A percentile compares a stretch with the other conserved stretches of the same genome.
phyloP scores from a whole-genome alignment of 1,139 yeast species.

The Lodderomyces oxycetoniae region DNA sequence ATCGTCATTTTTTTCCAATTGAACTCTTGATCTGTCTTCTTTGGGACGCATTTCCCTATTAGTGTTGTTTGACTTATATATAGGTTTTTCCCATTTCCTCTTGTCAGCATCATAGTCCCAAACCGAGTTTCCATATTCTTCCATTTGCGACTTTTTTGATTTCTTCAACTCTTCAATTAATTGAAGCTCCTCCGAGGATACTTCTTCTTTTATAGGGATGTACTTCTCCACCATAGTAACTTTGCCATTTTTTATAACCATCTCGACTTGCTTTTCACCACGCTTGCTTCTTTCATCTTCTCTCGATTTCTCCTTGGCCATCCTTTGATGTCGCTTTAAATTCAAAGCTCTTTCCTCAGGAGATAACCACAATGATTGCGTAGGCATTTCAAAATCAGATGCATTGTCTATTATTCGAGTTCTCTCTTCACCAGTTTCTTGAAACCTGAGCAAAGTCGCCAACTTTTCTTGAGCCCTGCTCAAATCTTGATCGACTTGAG shows the following conservation, averaged over 20 bases:
- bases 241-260: constrained; percentile 79
- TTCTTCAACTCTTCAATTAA: constrained; percentile 25
- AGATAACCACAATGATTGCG: constrained; percentile 72
- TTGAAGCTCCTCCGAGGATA: constrained; percentile 24
- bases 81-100: constrained; percentile 49
- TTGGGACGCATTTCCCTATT: background rate
- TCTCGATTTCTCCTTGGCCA: constrained; percentile 56
- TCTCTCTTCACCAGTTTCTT: constrained; percentile 82
- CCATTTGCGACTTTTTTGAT: constrained; percentile 13
- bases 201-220: constrained; percentile 17
- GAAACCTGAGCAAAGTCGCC: constrained; percentile 71
- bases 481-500: constrained; percentile 48
- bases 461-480: constrained; percentile 66
- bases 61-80: constrained; percentile 22
- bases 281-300: constrained; percentile 63
- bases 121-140: constrained; percentile 12
- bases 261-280: constrained; percentile 68
- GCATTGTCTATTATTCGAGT: constrained; percentile 92
- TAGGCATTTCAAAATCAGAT: constrained; percentile 71
- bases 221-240: constrained; percentile 51
- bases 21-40: constrained; percentile 1
- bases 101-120: constrained; percentile 61
- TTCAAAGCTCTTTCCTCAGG: constrained; percentile 83
- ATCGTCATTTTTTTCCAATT: constrained; percentile 6
- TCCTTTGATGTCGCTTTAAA: constrained; percentile 74